Base-by-base conservation (phyloP, 441 rosid species). In the Mallotus repandus region DNA sequence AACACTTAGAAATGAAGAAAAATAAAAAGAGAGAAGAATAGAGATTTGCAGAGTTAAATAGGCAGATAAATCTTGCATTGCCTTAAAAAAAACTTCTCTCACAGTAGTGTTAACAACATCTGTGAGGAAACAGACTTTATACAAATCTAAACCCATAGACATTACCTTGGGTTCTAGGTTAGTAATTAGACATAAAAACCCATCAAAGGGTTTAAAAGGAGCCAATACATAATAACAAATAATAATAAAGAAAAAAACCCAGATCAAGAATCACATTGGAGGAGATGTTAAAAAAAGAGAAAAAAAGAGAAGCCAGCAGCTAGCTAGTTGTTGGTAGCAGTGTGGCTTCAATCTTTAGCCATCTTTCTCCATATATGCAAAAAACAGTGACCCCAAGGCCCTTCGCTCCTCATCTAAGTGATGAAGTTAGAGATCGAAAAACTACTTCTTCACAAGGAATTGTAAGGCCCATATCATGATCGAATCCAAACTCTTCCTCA, bases 371-470 rank as follows among this genome's bases (percentile, higher is more conserved):
- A 54, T 4, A 38, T n/a, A 70, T 74, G 74, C 63, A 67, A 78
- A 73, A 63, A 46, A 58, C 66, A 54, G 2, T 2, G 3, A 15
- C 54, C 29, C 29, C 29, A 57, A 35, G 25, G 16, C 15, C 63
- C 45, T 68, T 16, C 16, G 5, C 41, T 68, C 8, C 3, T 62
- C 83, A 91, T 78, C 88, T 75, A 21, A 91, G 88, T 88, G 81
- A 86, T 50, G 98, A 90, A 12, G 97, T 93, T 70, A 96, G 82
- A 66, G 94, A 81, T 68, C 89, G 95, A 72, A 96, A 96, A 64
- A 82, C 91, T n/a, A 86, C 86, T 84, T 96, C 99, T 82, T 96
- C 97, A 70, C 99, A 96, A 60, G 99, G 99, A 76, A 96, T 90
- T 4, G 97, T 96, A 72, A 96, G 85, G 13, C 99, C 99, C 97